Evolutionary conservation across 805 yeast genomes (phyloP).

Genomic region (Nakazawaea peltata): DNA sequence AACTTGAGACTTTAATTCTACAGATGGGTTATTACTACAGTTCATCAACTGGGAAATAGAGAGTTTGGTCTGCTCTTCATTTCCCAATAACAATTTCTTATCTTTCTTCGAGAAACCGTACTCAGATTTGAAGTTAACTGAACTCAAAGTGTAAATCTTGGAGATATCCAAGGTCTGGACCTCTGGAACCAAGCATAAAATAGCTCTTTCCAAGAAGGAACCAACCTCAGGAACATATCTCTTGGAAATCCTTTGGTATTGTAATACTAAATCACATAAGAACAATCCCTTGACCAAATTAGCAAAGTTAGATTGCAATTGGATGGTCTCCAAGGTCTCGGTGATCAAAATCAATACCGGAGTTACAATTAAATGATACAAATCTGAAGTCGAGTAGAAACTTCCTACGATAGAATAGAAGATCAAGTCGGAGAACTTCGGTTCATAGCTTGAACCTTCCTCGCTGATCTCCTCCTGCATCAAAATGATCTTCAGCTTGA

Average conservation of each 20-base stretch:
- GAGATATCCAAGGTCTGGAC: constrained; percentile 18
- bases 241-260: constrained; percentile 75
- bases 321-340: constrained; percentile 54
- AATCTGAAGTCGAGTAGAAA: constrained; percentile 90
- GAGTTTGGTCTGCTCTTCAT: neutral
- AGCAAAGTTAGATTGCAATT: constrained; percentile 21
- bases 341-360: constrained; percentile 71
- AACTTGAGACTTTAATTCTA: constrained; percentile 21
- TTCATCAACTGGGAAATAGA: neutral
- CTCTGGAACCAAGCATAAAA: constrained; percentile 34
- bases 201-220: constrained; percentile 45
- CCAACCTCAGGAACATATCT: constrained; percentile 76
- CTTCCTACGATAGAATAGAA: constrained; percentile 67
- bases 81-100: neutral
- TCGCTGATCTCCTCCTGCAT: constrained; percentile 45
- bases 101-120: constrained; percentile 14
- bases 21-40: neutral
- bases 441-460: constrained; percentile 21
- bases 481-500: constrained; percentile 48
- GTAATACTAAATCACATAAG: constrained; percentile 53
- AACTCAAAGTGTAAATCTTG: constrained; percentile 11
- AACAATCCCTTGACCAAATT: constrained; percentile 52
- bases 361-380: constrained; percentile 84
- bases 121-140: constrained; percentile 10
- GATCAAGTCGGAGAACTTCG: constrained; percentile 48